Conservation (phyloP, 768 basidiomycete genomes). For the Pseudohyphozyma bogoriensis region DNA sequence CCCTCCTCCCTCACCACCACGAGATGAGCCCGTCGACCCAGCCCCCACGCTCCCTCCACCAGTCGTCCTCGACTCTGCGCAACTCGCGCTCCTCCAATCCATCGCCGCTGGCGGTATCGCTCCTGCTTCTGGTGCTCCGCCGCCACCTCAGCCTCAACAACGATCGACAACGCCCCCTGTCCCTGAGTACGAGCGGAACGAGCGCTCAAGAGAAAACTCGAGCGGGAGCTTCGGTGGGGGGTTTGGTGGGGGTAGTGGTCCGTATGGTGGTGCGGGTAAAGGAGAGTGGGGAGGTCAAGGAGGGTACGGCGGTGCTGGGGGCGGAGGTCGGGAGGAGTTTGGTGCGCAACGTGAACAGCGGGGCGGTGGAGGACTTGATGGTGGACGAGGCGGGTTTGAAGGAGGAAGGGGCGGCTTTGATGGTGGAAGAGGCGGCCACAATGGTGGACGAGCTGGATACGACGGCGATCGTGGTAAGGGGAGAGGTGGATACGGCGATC, state of each 20-base stretch:
- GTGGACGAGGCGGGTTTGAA: background rate
- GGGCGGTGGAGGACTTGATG: background rate
- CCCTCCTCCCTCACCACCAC: background rate
- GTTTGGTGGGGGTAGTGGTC: too few relatives aligned
- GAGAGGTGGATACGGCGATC: background rate
- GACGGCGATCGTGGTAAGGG: background rate
- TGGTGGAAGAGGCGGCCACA: background rate
- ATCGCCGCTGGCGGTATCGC: background rate
- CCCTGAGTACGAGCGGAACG: too few relatives aligned
- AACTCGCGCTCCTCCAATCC: slow-evolving; percentile 54
- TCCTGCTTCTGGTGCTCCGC: background rate
- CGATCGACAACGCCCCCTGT: background rate
- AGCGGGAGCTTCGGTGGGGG: too few relatives aligned
- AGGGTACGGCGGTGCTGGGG: too few relatives aligned
- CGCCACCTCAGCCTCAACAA: background rate
- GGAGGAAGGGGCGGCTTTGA: background rate
- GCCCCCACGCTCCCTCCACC: background rate
- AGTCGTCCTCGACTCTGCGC: slow-evolving; percentile 44
- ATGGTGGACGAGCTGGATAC: background rate
- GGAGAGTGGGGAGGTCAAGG: too few relatives aligned
- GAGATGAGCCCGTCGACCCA: background rate
- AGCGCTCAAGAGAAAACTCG: too few relatives aligned
- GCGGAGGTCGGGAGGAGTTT: too few relatives aligned
- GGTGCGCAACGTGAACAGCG: too few relatives aligned
- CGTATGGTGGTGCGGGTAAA: too few relatives aligned